Evolutionary conservation across 345 rosid species (phyloP), one percentile per base, ranked within the genome.

Genomic region (Angophora floribunda): DNA sequence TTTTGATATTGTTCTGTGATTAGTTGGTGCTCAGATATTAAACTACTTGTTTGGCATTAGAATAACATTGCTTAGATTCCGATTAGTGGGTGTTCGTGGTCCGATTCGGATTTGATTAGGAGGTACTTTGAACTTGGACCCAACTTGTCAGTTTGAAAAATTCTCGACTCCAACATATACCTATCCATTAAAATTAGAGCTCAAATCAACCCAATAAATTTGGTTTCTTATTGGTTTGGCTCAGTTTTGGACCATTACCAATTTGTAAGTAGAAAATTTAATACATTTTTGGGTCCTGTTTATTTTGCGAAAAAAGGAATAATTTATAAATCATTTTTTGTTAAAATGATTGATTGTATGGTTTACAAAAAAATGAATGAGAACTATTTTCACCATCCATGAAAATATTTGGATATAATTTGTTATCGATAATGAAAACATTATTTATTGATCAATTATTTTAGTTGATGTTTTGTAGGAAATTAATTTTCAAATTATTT

Each of bases 241-340:
- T 7, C 2, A 4, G 44, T 70, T 70, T 36, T 1, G 0, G 10
- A 32, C 6, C 1, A 6, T 16, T 32, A 32, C 10, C 1, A 6
- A 70, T 70, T 70, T 0, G 80, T 17, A 70, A 0, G 12, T 15
- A 70, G 1, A 45, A 67, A 67, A 67, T 67, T 67, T 7, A 67
- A 67, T 14, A 1, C 24, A 16, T 32, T 2, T 59, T 11, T 10
- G 7, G 65, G 65, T 13, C 10, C 24, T 59, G 22, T 55, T 55
- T 55, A 28, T 55, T 55, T 55, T 4, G 28, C 4, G n/a, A 22
- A 7, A 8, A 22, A 55, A 55, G 28, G 0, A 55, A 55, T 55
- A 55, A 55, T 9, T 55, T 55, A 4, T 21, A 55, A 55, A 55
- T 21, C 0, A 55, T 21, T 55, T 55, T 28, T 1, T 36, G 41